phyloP scores from a whole-genome alignment of 805 yeast species.

The Cyberlindnera suaveolens region DNA sequence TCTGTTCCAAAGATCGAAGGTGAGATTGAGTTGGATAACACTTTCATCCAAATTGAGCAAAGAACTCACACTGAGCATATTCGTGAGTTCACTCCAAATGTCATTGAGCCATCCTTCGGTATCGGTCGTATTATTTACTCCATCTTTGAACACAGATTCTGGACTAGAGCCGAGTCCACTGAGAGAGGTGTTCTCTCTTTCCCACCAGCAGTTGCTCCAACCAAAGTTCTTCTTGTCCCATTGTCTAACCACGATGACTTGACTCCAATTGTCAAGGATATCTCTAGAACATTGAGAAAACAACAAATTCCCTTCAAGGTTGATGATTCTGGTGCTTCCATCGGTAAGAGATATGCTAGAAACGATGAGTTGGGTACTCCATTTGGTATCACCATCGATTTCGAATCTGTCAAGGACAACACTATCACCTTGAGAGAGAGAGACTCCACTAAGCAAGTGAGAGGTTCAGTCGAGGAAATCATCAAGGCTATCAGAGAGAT shows the following conservation, averaged over 20 bases:
- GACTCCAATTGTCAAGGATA: slow-evolving; percentile 64
- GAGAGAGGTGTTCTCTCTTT: slow-evolving; percentile 88
- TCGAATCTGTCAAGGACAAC: slow-evolving; percentile 81
- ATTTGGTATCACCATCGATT: slow-evolving; percentile 95
- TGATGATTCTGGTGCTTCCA: slow-evolving; percentile 95
- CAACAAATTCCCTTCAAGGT: slow-evolving; percentile 90
- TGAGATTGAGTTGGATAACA: slow-evolving; percentile 64
- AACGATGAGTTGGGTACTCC: slow-evolving; percentile 99
- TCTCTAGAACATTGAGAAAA: slow-evolving; percentile 65
- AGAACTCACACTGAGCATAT: slow-evolving; percentile 80
- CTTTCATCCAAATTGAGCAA: slow-evolving; percentile 69
- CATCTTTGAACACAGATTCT: slow-evolving; percentile 88
- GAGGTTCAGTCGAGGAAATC: slow-evolving; percentile 77
- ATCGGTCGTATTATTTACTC: slow-evolving; percentile 95
- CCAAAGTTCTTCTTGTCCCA: slow-evolving; percentile 93
- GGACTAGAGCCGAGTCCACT: slow-evolving; percentile 87
- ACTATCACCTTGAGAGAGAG: slow-evolving; percentile 95
- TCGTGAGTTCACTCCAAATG: slow-evolving; percentile 94
- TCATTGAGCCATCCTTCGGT: slow-evolving; percentile 98
- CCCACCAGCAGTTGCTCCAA: slow-evolving; percentile 95
- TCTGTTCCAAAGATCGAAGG: slow-evolving; percentile 55
- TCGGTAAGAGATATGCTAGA: slow-evolving; percentile 97
- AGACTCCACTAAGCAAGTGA: slow-evolving; percentile 93
- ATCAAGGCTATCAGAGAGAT: slow-evolving; percentile 69
- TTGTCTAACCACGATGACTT: slow-evolving; percentile 78